A percentile compares a stretch with the other conserved stretches of the same genome.
These are phyloP conservation scores for Vitis labrusca DNA, from an alignment of 164 flowering plant genomes.

Conservation along the genomic window DNA sequence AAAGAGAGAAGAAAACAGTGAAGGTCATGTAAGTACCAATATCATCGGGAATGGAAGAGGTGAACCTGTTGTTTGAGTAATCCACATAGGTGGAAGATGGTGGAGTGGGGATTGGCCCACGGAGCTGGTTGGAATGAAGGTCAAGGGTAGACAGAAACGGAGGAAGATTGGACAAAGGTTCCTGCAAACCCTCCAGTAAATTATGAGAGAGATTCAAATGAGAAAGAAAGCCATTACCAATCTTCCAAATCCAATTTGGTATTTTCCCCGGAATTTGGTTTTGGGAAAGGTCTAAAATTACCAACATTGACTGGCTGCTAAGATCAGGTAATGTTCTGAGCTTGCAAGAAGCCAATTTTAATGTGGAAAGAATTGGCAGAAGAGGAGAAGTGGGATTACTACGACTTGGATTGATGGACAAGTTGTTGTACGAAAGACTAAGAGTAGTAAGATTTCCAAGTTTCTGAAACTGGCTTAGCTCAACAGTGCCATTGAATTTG, in stretches of 20 bases:
- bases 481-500: slow-evolving; percentile 33
- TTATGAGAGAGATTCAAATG: slow-evolving; percentile 45
- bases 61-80: slow-evolving; percentile 49
- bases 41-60: slow-evolving; percentile 22
- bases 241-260: slow-evolving; percentile 48
- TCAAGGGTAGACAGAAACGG: slow-evolving; percentile 26
- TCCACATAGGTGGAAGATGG: slow-evolving; percentile 34
- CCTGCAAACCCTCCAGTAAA: slow-evolving; percentile 16
- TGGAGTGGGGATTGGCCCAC: slow-evolving; percentile 31
- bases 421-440: slow-evolving; percentile 40
- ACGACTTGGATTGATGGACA: slow-evolving; percentile 11
- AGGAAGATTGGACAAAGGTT: slow-evolving; percentile 2
- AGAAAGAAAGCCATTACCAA: slow-evolving; percentile 2
- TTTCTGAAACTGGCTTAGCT: slow-evolving; percentile 8
- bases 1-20: slow-evolving; percentile 33
- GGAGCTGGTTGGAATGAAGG: slow-evolving; percentile 43
- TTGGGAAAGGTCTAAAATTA: slow-evolving; percentile 42
- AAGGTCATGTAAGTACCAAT: slow-evolving; percentile 12
- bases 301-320: slow-evolving; percentile 25
- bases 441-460: slow-evolving; percentile 29
- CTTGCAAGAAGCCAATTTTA: slow-evolving; percentile 45
- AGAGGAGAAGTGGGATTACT: neutral
- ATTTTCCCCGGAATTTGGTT: slow-evolving; percentile 38
- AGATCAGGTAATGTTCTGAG: slow-evolving; percentile 32
- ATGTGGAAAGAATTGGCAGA: slow-evolving; percentile 26